A percentile compares a stretch with the other conserved stretches of the same genome.
phyloP scores from a whole-genome alignment of 352 stramenopile genomes.

The Globisporangium emineosum region DNA sequence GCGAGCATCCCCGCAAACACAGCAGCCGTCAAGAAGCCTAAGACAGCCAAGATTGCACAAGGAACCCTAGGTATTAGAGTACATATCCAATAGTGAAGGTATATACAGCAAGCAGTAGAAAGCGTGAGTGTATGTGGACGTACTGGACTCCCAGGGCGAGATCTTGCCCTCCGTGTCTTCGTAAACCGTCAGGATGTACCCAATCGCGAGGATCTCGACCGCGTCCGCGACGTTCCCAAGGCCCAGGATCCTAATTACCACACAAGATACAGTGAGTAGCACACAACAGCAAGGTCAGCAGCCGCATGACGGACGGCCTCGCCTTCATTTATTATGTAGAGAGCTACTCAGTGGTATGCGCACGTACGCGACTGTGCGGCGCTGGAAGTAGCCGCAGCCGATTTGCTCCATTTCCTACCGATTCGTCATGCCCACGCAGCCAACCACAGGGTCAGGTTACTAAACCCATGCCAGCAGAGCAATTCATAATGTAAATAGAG shows the following conservation, averaged over 20 bases:
- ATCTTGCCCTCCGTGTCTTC: slow-evolving; percentile 61
- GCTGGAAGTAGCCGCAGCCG: slow-evolving; percentile 70
- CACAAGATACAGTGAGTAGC: neutral
- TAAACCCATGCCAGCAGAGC: neutral
- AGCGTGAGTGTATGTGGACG: slow-evolving; percentile 9
- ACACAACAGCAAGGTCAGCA: slow-evolving; percentile 23
- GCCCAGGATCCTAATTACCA: slow-evolving; percentile 49
- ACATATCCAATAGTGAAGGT: neutral
- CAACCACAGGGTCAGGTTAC: neutral
- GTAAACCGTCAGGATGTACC: slow-evolving; percentile 85
- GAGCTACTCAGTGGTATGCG: slow-evolving; percentile 1
- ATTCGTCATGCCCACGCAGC: neutral
- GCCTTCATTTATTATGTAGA: too few relatives aligned
- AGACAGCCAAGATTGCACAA: neutral
- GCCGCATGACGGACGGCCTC: too few relatives aligned
- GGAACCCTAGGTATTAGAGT: too few relatives aligned
- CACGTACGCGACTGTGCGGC: slow-evolving; percentile 61
- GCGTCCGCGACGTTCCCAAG: slow-evolving; percentile 88
- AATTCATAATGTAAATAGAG: neutral
- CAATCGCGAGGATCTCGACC: slow-evolving; percentile 88
- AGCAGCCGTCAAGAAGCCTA: slow-evolving; percentile 81
- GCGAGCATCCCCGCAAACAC: slow-evolving; percentile 89
- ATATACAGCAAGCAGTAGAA: neutral
- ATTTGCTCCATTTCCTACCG: slow-evolving; percentile 71
- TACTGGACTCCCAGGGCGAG: slow-evolving; percentile 74